Percentiles rank a stretch among this genome's conserved stretches.
Evolutionary conservation across 371 early-diverging fungal species (phyloP).

Genomic region (Phascolomyces articulosus): DNA sequence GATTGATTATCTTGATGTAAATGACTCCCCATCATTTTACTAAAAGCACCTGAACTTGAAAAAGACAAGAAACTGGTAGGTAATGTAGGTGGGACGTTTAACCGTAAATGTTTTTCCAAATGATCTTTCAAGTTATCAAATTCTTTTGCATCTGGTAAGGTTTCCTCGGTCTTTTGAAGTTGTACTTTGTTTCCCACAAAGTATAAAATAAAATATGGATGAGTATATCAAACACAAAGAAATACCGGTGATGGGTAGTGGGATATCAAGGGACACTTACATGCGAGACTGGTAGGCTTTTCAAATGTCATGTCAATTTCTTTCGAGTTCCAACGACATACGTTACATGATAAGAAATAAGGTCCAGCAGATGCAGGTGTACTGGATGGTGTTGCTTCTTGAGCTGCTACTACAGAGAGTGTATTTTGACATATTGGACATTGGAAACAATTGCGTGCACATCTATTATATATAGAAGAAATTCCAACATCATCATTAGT

Average conservation of each 20-base stretch:
- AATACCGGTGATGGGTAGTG: no score
- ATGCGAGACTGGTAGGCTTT: constrained; percentile 88
- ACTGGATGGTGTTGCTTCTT: constrained; percentile 43
- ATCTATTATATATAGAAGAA: no score
- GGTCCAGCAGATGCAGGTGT: constrained; percentile 38
- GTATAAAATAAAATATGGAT: no score
- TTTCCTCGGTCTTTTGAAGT: constrained; percentile 76
- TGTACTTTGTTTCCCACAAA: constrained; percentile 74
- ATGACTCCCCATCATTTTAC: constrained; percentile 43
- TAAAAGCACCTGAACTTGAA: constrained; percentile 40
- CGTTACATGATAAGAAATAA: constrained; percentile 77
- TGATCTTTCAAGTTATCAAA: constrained; percentile 85
- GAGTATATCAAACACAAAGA: no score
- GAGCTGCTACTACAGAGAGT: constrained; percentile 77
- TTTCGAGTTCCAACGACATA: constrained; percentile 92
- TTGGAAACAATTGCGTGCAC: constrained; percentile 93
- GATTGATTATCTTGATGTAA: constrained; percentile 28
- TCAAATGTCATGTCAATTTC: constrained; percentile 90
- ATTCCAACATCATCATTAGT: background rate
- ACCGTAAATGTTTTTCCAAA: constrained; percentile 69
- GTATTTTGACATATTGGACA: constrained; percentile 91
- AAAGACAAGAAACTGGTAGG: constrained; percentile 47
- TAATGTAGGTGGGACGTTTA: constrained; percentile 42
- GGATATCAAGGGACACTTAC: no score
- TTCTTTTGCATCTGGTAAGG: constrained; percentile 74